These are phyloP conservation scores for Parathielavia hyrcaniae DNA, from an alignment of 495 filamentous ascomycete species.

Conservation along the genomic window DNA sequence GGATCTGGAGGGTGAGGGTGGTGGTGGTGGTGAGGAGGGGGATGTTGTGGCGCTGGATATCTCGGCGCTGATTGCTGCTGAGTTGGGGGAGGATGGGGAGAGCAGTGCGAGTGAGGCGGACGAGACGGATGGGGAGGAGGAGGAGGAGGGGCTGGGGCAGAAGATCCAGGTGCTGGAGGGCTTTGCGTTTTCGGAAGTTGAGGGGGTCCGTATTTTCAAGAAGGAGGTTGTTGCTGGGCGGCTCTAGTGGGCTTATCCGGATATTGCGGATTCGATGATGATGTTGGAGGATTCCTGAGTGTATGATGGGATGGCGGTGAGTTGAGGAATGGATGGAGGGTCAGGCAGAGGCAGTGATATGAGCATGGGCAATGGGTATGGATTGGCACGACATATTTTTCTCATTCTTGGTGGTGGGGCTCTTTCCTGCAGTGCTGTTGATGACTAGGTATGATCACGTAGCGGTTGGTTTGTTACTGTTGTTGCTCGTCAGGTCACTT, in stretches of 20 bases:
- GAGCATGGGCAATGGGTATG: too few relatives aligned
- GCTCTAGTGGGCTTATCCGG: conserved; percentile 23
- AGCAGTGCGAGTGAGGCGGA: conserved; percentile 31
- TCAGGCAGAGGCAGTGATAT: too few relatives aligned
- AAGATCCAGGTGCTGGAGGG: conserved; percentile 38
- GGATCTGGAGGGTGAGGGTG: not conserved
- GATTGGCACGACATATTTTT: too few relatives aligned
- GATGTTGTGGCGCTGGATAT: not conserved
- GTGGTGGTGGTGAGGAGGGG: not conserved
- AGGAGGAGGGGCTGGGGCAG: conserved; percentile 11
- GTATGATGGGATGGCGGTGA: not conserved
- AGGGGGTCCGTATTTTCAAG: conserved; percentile 45
- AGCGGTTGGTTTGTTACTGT: too few relatives aligned
- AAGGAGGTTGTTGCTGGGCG: conserved; percentile 43
- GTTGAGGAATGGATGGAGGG: not conserved
- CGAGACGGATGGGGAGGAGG: conserved; percentile 27
- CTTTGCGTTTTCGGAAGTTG: conserved; percentile 43
- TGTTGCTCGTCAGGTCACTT: too few relatives aligned
- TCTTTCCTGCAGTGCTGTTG: too few relatives aligned
- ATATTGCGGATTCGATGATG: too few relatives aligned
- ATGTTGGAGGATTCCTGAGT: not conserved
- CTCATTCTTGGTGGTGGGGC: too few relatives aligned
- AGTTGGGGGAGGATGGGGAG: conserved; percentile 14
- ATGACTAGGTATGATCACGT: too few relatives aligned
- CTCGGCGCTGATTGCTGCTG: not conserved